phyloP scores from a whole-genome alignment of 352 stramenopile species.

The Pythium coloratum region DNA sequence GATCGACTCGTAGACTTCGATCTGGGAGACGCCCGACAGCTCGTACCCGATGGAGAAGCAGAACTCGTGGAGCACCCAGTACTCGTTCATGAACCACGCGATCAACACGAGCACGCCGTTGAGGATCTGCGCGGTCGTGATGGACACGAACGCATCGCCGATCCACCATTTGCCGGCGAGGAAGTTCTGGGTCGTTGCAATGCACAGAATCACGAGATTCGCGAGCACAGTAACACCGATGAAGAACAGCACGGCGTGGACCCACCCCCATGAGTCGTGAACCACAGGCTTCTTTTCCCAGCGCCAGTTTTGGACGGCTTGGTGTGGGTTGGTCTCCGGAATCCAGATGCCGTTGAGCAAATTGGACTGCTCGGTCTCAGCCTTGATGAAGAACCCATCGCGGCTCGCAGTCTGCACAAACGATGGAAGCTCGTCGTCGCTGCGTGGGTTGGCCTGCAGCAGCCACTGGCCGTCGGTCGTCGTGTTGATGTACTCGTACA shows the following conservation, averaged over 20 bases:
- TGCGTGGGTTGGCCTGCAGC: constrained; percentile 13
- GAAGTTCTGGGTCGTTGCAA: constrained; percentile 31
- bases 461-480: constrained; percentile 3
- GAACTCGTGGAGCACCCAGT: constrained; percentile 34
- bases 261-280: constrained; percentile 48
- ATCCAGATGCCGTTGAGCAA: constrained; percentile 12
- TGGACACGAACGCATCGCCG: constrained; percentile 19
- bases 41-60: no score
- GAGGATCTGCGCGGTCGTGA: constrained; percentile 34
- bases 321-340: background rate
- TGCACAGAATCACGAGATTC: constrained; percentile 7
- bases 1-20: background rate
- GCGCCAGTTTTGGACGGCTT: background rate
- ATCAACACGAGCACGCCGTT: constrained; percentile 39
- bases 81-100: constrained; percentile 45
- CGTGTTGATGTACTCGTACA: background rate
- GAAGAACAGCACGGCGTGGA: constrained; percentile 40
- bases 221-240: constrained; percentile 23
- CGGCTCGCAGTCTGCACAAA: constrained; percentile 12
- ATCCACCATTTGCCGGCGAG: constrained; percentile 14
- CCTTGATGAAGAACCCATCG: constrained; percentile 14
- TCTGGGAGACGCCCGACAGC: background rate
- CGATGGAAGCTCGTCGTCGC: background rate
- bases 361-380: constrained; percentile 21
- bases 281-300: constrained; percentile 1